phyloP scores from a whole-genome alignment of 495 filamentous ascomycete genomes.

The Darksidea phi region DNA sequence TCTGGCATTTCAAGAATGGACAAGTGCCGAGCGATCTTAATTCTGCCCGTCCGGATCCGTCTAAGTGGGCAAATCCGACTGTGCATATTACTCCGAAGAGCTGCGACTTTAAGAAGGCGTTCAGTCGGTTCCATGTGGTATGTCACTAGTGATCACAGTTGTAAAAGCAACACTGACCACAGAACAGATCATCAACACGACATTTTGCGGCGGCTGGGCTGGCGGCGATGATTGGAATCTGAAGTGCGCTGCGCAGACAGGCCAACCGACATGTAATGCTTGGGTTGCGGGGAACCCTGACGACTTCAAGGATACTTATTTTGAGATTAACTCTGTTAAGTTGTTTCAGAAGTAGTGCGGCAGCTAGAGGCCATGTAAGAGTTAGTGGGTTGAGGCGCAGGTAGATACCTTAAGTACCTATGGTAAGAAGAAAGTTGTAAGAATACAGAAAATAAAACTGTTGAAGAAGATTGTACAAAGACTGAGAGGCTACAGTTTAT shows the following conservation, averaged over 20 bases:
- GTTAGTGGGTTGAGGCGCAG: no score
- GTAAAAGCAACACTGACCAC: no score
- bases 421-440: no score
- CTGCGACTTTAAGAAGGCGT: slow-evolving; percentile 32
- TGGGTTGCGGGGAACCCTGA: slow-evolving; percentile 38
- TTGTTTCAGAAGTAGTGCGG: slow-evolving; percentile 28
- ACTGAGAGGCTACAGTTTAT: no score
- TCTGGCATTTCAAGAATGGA: slow-evolving; percentile 74
- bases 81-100: slow-evolving; percentile 41
- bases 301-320: slow-evolving; percentile 38
- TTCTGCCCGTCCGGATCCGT: slow-evolving; percentile 57
- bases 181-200: slow-evolving; percentile 76
- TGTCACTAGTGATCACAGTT: background rate
- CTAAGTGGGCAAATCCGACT: slow-evolving; percentile 63
- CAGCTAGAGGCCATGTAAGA: no score
- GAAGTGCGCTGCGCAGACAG: background rate
- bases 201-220: slow-evolving; percentile 84
- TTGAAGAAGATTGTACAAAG: no score
- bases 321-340: slow-evolving; percentile 38
- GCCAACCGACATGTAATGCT: slow-evolving; percentile 31
- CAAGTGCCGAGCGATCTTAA: slow-evolving; percentile 58
- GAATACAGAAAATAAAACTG: no score
- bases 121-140: slow-evolving; percentile 38
- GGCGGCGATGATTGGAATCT: slow-evolving; percentile 50
- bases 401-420: no score